Conservation (phyloP, 108 stramenopile genomes). For the Nannochloropsis gaditana region DNA sequence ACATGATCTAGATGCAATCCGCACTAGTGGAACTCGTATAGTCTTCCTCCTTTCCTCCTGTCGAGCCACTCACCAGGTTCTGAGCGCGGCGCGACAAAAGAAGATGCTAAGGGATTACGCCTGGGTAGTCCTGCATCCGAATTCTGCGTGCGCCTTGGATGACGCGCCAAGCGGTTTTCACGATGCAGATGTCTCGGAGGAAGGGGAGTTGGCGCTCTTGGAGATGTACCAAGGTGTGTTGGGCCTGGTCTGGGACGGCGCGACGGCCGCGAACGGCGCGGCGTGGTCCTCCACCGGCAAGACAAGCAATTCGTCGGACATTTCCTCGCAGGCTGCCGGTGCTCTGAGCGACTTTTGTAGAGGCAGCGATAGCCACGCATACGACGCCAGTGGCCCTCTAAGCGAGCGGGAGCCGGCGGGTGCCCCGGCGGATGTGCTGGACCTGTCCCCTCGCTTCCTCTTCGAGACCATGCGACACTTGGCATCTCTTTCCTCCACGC, state of each 20-base stretch:
- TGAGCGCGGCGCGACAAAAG: conserved; percentile 19
- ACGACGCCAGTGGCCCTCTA: too few relatives aligned
- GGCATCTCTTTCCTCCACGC: not conserved
- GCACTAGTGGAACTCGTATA: not conserved
- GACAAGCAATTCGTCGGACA: not conserved
- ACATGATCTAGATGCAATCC: conserved; percentile 17
- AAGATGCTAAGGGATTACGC: not conserved
- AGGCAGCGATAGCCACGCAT: not conserved
- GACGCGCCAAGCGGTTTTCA: not conserved
- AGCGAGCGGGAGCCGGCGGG: not conserved
- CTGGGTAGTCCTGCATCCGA: conserved; percentile 4
- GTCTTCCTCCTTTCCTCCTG: not conserved
- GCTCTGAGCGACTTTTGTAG: not conserved
- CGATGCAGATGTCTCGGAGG: not conserved
- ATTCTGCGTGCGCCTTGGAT: not conserved
- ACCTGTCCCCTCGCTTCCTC: not conserved
- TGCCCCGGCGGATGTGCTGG: not conserved
- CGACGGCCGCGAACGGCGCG: not conserved
- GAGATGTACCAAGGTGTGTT: not conserved
- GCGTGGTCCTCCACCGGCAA: not conserved
- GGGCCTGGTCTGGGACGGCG: not conserved
- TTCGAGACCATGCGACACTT: conserved; percentile 1
- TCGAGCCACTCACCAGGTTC: not conserved
- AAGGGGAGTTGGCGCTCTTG: not conserved
- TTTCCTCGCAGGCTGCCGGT: not conserved